Percentiles rank a stretch among this genome's conserved stretches.
Evolutionary conservation across 2,329 filamentous ascomycete genomes (phyloP).

Genomic region (Calonectria multiphialidica): DNA sequence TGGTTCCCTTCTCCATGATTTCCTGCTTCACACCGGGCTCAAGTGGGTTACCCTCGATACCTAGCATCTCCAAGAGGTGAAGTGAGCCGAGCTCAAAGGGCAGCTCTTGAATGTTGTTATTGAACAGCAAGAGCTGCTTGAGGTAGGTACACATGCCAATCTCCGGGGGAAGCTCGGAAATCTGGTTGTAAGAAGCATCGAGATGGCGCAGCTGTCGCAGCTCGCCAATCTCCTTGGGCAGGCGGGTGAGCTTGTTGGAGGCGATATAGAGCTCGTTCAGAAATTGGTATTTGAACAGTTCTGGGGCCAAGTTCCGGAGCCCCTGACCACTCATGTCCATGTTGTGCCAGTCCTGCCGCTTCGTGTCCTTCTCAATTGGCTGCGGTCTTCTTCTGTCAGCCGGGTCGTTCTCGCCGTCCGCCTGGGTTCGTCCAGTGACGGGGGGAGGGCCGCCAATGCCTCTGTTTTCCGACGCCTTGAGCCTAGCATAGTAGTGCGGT

Average conservation of each 20-base stretch:
- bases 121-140: constrained; percentile 86
- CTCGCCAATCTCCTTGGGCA: constrained; percentile 86
- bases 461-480: constrained; percentile 78
- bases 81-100: constrained; percentile 91
- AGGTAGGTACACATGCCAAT: constrained; percentile 97
- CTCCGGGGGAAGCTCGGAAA: constrained; percentile 86
- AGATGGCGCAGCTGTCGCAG: constrained; percentile 85
- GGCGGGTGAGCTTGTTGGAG: constrained; percentile 85
- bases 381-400: constrained; percentile 72
- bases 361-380: constrained; percentile 74
- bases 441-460: constrained; percentile 70
- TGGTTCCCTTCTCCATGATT: constrained; percentile 89
- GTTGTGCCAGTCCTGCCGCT: constrained; percentile 89
- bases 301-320: constrained; percentile 81
- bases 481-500: constrained; percentile 78
- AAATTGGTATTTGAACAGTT: constrained; percentile 90
- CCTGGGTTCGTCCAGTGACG: constrained; percentile 60
- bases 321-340: constrained; percentile 98
- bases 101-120: constrained; percentile 86
- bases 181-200: constrained; percentile 89
- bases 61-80: constrained; percentile 88
- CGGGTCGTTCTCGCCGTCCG: constrained; percentile 64
- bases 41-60: constrained; percentile 92
- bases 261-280: constrained; percentile 93
- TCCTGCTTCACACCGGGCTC: constrained; percentile 82